Conservation (phyloP, 257 asterid species). For the Echites panduratus region DNA sequence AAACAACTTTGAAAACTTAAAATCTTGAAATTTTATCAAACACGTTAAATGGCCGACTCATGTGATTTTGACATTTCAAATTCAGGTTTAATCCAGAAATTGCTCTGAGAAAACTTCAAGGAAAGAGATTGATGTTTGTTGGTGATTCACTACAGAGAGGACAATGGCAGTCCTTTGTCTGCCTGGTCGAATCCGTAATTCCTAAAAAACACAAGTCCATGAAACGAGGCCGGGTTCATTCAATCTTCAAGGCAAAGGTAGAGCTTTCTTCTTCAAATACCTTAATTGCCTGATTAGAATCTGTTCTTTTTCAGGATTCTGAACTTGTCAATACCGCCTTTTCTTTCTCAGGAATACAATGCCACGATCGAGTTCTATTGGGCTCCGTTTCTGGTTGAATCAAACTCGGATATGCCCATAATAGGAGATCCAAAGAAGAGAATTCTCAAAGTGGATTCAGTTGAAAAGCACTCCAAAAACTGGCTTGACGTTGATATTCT, state of each 20-base stretch:
- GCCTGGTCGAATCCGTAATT: slow-evolving; percentile 67
- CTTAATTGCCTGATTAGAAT: too few species aligned
- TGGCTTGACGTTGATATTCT: slow-evolving; percentile 81
- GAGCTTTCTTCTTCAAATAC: neutral
- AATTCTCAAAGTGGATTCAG: slow-evolving; percentile 77
- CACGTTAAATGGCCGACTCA: neutral
- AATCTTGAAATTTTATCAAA: neutral
- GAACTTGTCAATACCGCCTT: neutral
- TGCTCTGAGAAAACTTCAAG: slow-evolving; percentile 59
- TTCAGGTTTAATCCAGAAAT: slow-evolving; percentile 65
- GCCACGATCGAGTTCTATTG: slow-evolving; percentile 82
- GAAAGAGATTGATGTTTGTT: slow-evolving; percentile 80
- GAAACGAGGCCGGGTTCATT: slow-evolving; percentile 57
- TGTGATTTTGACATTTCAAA: neutral
- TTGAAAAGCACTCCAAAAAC: slow-evolving; percentile 68
- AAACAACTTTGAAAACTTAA: neutral
- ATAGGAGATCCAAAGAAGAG: slow-evolving; percentile 65
- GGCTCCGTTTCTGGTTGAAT: slow-evolving; percentile 85
- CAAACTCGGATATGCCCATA: slow-evolving; percentile 62
- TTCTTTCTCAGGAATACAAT: slow-evolving; percentile 47
- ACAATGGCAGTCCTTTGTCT: slow-evolving; percentile 91
- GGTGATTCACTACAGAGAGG: slow-evolving; percentile 96
- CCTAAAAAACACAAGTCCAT: slow-evolving; percentile 62
- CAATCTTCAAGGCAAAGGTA: slow-evolving; percentile 41
- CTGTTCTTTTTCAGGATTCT: neutral